phyloP scores from a whole-genome alignment of 257 asterid genomes.

The Solanum bulbocastanum region DNA sequence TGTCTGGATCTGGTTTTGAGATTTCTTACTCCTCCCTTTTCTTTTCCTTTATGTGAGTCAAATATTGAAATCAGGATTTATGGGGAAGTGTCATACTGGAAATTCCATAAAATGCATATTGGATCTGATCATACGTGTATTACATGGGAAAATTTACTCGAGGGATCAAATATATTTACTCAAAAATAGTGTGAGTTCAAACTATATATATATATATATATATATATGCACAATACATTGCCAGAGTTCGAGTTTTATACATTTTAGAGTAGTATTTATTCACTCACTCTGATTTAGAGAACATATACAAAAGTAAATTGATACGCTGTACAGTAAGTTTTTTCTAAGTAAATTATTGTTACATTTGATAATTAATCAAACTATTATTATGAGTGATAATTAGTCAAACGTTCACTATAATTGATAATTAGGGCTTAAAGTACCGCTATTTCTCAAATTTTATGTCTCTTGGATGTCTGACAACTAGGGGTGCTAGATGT shows the following conservation, averaged over 20 bases:
- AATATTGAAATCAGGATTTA: background rate
- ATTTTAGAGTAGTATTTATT: background rate
- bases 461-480: background rate
- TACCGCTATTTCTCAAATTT: background rate
- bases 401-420: background rate
- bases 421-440: background rate
- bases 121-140: background rate
- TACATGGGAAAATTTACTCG: background rate
- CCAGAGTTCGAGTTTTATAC: background rate
- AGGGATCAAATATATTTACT: background rate
- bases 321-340: background rate
- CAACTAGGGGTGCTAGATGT: background rate
- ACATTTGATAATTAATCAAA: background rate
- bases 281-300: no score
- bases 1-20: background rate
- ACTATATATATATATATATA: no score
- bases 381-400: background rate
- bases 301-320: background rate
- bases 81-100: background rate
- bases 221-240: background rate
- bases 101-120: background rate
- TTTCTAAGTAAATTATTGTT: background rate
- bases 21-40: background rate
- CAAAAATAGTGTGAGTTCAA: background rate
- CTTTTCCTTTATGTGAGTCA: background rate